These are phyloP conservation scores for Entonaema liquescens DNA, from an alignment of 495 filamentous ascomycete genomes.

Conservation along the genomic window DNA sequence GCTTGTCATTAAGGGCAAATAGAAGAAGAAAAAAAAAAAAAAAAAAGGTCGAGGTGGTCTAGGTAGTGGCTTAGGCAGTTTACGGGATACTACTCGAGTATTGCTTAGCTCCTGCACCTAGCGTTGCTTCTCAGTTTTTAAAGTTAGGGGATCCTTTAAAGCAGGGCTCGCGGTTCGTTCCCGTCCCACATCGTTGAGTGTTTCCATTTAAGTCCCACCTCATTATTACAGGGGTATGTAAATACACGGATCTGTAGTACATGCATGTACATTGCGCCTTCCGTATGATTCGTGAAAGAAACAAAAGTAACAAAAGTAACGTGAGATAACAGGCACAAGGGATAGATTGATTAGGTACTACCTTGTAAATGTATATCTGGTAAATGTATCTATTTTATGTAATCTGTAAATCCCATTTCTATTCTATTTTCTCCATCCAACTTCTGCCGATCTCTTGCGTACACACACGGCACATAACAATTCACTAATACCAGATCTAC, in stretches of 20 bases:
- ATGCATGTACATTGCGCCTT: background rate
- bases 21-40: too few species aligned
- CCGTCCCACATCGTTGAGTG: slow-evolving; percentile 2
- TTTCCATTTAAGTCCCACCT: background rate
- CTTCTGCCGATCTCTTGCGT: background rate
- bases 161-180: slow-evolving; percentile 6
- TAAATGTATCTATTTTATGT: background rate
- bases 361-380: background rate
- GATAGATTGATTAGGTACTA: too few species aligned
- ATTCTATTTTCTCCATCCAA: background rate
- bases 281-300: too few species aligned
- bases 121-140: background rate
- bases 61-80: background rate
- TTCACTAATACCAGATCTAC: background rate
- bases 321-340: too few species aligned
- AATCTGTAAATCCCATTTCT: background rate
- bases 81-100: background rate
- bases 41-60: background rate
- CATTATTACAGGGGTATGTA: background rate
- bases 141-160: slow-evolving; percentile 24
- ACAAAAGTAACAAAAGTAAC: too few species aligned
- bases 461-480: background rate
- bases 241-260: background rate
- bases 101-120: background rate
- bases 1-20: too few species aligned